Percentiles rank a stretch among this genome's conserved stretches.
These are phyloP conservation scores for Daldinia concentrica DNA, from an alignment of 495 filamentous ascomycete species.

Conservation along the genomic window DNA sequence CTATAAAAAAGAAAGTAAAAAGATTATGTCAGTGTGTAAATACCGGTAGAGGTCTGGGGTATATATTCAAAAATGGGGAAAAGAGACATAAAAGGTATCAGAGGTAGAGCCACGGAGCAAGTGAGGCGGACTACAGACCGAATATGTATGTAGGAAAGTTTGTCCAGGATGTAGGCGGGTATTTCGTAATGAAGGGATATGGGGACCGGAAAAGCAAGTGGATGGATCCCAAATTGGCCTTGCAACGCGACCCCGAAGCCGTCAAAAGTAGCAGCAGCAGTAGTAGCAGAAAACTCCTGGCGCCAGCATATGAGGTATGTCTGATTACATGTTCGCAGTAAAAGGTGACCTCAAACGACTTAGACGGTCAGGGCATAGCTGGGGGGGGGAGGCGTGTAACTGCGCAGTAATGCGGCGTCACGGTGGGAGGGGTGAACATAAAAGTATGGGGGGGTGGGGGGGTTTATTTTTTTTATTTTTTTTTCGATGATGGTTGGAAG, in stretches of 20 bases:
- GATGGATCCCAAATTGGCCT: constrained; percentile 45
- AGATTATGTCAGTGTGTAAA: constrained; percentile 25
- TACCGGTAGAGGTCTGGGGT: neutral
- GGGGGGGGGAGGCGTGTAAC: constrained; percentile 25
- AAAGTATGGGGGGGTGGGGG: constrained; percentile 17
- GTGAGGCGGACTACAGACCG: constrained; percentile 39
- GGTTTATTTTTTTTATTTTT: constrained; percentile 2
- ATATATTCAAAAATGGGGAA: constrained; percentile 26
- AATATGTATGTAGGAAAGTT: constrained; percentile 42
- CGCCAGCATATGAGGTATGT: constrained; percentile 45
- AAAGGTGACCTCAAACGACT: constrained; percentile 45
- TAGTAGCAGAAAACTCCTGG: constrained; percentile 43
- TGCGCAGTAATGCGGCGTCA: constrained; percentile 41
- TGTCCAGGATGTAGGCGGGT: constrained; percentile 42
- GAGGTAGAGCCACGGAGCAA: constrained; percentile 28
- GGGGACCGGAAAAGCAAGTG: constrained; percentile 42
- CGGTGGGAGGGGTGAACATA: constrained; percentile 33
- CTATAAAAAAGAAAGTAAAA: constrained; percentile 19
- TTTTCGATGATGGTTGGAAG: constrained; percentile 31
- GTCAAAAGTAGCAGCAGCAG: constrained; percentile 35
- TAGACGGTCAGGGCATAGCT: constrained; percentile 43
- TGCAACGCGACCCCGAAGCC: constrained; percentile 44
- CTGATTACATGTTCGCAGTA: constrained; percentile 49
- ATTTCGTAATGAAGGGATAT: constrained; percentile 42
- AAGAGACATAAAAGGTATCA: constrained; percentile 28